Evolutionary conservation across 2,329 filamentous ascomycete species (phyloP).

Genomic region (Arachnopeziza araneosa): DNA sequence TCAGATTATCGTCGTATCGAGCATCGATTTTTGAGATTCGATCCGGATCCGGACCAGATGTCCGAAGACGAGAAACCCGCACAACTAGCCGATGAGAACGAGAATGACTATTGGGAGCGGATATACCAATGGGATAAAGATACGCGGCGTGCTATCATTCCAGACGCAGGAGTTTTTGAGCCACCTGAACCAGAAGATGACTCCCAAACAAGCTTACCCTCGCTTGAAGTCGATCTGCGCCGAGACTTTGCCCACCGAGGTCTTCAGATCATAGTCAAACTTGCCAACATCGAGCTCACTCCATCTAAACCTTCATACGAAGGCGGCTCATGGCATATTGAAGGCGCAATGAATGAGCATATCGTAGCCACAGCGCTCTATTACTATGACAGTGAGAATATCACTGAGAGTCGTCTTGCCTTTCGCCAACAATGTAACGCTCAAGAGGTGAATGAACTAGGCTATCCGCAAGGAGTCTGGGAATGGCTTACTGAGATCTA

Average conservation of each 20-base stretch:
- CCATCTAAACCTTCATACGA: constrained; percentile 47
- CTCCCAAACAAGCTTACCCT: background rate
- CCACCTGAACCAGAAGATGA: background rate
- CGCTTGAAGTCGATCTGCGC: background rate
- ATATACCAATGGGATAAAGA: background rate
- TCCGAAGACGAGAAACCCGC: background rate
- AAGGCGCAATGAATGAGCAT: constrained; percentile 41
- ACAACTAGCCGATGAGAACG: constrained; percentile 10
- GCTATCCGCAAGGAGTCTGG: constrained; percentile 7
- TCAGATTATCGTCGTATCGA: background rate
- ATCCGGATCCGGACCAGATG: constrained; percentile 23
- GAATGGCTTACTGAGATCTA: constrained; percentile 17
- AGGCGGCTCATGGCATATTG: constrained; percentile 43
- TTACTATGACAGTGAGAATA: constrained; percentile 45
- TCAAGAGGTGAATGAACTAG: background rate
- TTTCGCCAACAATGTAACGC: constrained; percentile 38
- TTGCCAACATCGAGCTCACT: constrained; percentile 53
- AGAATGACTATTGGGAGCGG: constrained; percentile 9
- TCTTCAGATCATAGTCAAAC: constrained; percentile 59
- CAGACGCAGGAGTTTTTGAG: constrained; percentile 11
- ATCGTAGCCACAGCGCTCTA: constrained; percentile 49
- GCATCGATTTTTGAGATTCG: constrained; percentile 8
- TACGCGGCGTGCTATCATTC: background rate
- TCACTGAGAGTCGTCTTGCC: constrained; percentile 36
- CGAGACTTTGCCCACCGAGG: constrained; percentile 27